Evolutionary conservation across 2,329 filamentous ascomycete species (phyloP).

Genomic region (Alternaria panax): DNA sequence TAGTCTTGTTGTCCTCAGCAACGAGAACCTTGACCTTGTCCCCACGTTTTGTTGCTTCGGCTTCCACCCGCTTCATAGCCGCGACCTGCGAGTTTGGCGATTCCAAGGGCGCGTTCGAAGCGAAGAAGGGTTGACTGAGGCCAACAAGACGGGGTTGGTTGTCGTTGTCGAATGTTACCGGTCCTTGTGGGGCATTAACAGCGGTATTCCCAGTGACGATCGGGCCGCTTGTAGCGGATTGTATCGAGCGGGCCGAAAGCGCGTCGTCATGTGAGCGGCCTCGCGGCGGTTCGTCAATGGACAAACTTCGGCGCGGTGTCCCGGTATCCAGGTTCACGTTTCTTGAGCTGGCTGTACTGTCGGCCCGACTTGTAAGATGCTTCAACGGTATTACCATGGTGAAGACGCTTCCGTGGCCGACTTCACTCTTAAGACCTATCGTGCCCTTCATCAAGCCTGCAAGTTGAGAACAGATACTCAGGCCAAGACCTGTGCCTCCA

Average conservation of each 20-base stretch:
- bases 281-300: constrained; percentile 35
- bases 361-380: constrained; percentile 73
- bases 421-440: constrained; percentile 73
- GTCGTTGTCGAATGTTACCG: constrained; percentile 63
- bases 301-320: constrained; percentile 36
- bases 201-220: constrained; percentile 21
- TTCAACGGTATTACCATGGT: constrained; percentile 82
- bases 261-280: constrained; percentile 40
- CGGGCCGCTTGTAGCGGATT: constrained; percentile 37
- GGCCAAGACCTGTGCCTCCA: constrained; percentile 84
- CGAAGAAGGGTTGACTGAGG: constrained; percentile 83
- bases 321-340: constrained; percentile 37
- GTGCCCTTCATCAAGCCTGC: constrained; percentile 82
- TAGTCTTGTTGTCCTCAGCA: constrained; percentile 75
- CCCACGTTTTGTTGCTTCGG: constrained; percentile 62
- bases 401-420: constrained; percentile 80
- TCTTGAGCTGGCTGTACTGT: constrained; percentile 55
- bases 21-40: constrained; percentile 81
- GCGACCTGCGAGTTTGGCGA: constrained; percentile 68
- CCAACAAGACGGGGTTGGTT: constrained; percentile 81
- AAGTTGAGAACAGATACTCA: constrained; percentile 89
- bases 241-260: constrained; percentile 41
- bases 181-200: constrained; percentile 26
- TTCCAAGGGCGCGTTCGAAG: constrained; percentile 56
- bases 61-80: constrained; percentile 70